Percentiles rank a stretch among this genome's conserved stretches.
These are phyloP conservation scores for Luzula sylvatica DNA, from an alignment of 176 grass and related monocot genomes.

Conservation along the genomic window DNA sequence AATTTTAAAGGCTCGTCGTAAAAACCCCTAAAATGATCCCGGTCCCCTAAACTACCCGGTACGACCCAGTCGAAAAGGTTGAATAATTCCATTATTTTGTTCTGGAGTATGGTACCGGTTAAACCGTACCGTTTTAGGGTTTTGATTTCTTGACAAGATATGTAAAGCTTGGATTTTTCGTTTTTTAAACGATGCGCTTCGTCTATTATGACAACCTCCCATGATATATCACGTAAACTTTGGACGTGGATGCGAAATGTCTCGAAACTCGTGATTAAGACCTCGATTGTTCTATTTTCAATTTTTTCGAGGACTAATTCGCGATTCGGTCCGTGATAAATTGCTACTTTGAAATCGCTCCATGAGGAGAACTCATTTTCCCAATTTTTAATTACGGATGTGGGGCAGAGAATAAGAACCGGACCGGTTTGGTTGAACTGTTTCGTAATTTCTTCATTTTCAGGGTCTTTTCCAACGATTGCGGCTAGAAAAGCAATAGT, in stretches of 20 bases:
- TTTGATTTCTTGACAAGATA: constrained; percentile 59
- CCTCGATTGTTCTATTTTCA: constrained; percentile 41
- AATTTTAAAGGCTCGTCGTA: constrained; percentile 88
- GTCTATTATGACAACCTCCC: constrained; percentile 91
- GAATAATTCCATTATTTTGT: constrained; percentile 90
- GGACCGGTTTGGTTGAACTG: constrained; percentile 29
- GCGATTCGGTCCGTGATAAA: constrained; percentile 91
- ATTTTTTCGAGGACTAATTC: constrained; percentile 78
- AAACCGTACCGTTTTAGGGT: constrained; percentile 74
- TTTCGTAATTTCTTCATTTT: constrained; percentile 22
- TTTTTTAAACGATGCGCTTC: constrained; percentile 92
- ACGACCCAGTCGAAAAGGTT: constrained; percentile 93
- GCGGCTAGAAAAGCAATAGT: constrained; percentile 82
- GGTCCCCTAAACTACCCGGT: constrained; percentile 70
- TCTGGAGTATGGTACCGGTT: constrained; percentile 95
- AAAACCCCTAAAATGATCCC: constrained; percentile 82
- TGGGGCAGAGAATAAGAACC: constrained; percentile 78
- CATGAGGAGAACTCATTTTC: constrained; percentile 90
- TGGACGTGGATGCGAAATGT: constrained; percentile 81
- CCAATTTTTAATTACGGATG: constrained; percentile 91
- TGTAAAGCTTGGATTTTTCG: constrained; percentile 79
- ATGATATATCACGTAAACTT: constrained; percentile 61
- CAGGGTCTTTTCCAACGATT: constrained; percentile 53
- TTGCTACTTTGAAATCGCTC: constrained; percentile 56
- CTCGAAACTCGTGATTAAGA: constrained; percentile 95